phyloP scores from a whole-genome alignment of 306 rosid species.

The Prunus salicina region DNA sequence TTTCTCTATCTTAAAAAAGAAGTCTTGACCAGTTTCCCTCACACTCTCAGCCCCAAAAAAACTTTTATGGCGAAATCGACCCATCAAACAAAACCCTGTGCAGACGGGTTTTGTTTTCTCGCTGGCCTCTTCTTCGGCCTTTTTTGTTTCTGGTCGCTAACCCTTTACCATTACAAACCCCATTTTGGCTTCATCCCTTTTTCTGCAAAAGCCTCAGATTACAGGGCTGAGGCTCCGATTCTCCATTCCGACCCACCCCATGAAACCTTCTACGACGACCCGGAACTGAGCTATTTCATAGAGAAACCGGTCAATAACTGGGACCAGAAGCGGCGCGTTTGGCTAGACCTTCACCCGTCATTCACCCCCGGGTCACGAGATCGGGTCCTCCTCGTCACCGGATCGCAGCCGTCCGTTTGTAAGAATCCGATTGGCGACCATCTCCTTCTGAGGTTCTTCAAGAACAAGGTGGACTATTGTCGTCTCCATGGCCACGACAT shows the following conservation, averaged over 20 bases:
- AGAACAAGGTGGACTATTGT: conserved; percentile 58
- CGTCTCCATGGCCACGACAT: conserved; percentile 40
- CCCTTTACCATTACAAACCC: not conserved
- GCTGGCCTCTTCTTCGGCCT: conserved; percentile 1
- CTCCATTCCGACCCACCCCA: conserved; percentile 10
- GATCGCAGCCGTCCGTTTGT: conserved; percentile 42
- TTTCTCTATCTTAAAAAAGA: not conserved
- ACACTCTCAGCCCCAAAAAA: not conserved
- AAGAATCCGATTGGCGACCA: conserved; percentile 42
- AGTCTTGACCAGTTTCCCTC: not conserved
- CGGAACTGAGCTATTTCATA: conserved; percentile 31
- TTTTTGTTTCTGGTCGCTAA: conserved; percentile 2
- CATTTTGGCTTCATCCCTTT: not conserved
- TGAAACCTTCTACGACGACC: conserved; percentile 41
- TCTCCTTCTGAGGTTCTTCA: conserved; percentile 43
- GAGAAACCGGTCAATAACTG: conserved; percentile 36
- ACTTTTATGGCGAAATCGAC: conserved; percentile 27
- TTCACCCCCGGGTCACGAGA: conserved; percentile 7
- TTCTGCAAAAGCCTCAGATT: not conserved
- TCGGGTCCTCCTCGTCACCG: conserved; percentile 38
- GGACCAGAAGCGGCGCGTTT: conserved; percentile 40
- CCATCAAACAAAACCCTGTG: conserved; percentile 3
- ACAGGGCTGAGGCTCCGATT: not conserved
- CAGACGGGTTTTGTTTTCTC: conserved; percentile 7
- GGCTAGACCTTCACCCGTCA: conserved; percentile 33